A percentile compares a stretch with the other conserved stretches of the same genome.
Evolutionary conservation across 768 basidiomycete genomes (phyloP).

Genomic region (Thelephora aurantiotincta): DNA sequence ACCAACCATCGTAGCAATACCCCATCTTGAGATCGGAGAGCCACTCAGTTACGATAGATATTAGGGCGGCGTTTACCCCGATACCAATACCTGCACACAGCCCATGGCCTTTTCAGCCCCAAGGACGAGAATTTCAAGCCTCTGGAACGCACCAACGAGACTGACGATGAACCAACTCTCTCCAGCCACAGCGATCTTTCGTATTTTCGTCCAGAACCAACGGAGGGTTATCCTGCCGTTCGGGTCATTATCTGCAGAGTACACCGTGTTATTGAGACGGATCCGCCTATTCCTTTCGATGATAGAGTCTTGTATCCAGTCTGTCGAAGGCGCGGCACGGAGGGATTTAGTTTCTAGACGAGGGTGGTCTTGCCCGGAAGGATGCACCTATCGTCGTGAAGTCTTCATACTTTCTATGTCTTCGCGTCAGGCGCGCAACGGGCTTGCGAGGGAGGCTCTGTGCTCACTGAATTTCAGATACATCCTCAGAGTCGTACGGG

Average conservation of each 20-base stretch:
- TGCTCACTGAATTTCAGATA: no score
- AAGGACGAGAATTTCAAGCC: background rate
- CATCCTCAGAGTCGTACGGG: no score
- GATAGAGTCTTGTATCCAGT: conserved; percentile 95
- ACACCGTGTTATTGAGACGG: conserved; percentile 36
- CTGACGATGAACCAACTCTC: conserved; percentile 91
- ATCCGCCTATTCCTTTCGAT: conserved; percentile 74
- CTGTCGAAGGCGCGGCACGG: conserved; percentile 23
- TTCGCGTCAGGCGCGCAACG: no score
- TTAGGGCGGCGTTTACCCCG: conserved; percentile 87
- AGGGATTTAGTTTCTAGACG: conserved; percentile 7
- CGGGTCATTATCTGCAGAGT: conserved; percentile 29
- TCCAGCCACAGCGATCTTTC: conserved; percentile 47
- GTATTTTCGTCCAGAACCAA: conserved; percentile 49
- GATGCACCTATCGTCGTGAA: conserved; percentile 82
- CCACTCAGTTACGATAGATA: conserved; percentile 94
- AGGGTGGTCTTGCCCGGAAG: conserved; percentile 3
- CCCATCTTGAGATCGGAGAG: conserved; percentile 96
- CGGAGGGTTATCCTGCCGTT: conserved; percentile 34
- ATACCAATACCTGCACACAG: conserved; percentile 61
- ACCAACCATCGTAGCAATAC: conserved; percentile 95
- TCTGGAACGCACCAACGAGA: conserved; percentile 58
- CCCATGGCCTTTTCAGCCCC: no score
- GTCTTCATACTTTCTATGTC: conserved; percentile 76
- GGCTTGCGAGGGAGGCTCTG: no score